phyloP scores from a whole-genome alignment of 306 rosid genomes.

The Fragaria iinumae region DNA sequence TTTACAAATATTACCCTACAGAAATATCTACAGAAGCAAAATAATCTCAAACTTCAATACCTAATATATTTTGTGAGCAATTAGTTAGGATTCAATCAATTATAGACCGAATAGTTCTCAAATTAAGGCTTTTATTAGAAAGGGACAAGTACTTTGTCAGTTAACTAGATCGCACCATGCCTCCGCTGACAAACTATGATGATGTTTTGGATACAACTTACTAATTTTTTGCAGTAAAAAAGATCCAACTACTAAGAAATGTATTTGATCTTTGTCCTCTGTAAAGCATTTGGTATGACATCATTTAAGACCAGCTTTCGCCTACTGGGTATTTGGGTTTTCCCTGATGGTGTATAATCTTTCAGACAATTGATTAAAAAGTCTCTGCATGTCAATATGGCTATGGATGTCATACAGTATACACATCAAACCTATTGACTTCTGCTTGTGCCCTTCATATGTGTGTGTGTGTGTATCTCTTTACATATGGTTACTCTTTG shows the following conservation, averaged over 20 bases:
- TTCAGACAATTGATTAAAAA: neutral
- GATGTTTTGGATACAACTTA: neutral
- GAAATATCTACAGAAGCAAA: constrained; percentile 12
- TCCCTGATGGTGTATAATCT: neutral
- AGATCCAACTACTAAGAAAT: neutral
- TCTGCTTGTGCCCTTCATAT: neutral
- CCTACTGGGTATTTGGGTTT: neutral
- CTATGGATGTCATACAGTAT: neutral
- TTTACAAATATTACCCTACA: neutral
- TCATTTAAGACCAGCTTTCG: neutral
- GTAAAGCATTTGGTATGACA: neutral
- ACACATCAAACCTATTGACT: neutral
- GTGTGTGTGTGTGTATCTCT: neutral
- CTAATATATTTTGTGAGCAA: neutral
- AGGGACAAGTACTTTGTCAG: neutral
- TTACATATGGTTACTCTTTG: neutral
- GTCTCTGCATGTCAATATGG: neutral
- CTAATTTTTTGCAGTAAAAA: neutral
- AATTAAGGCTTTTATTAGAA: neutral
- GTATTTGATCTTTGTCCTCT: neutral
- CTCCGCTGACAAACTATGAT: neutral
- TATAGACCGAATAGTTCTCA: neutral
- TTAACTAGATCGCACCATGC: neutral
- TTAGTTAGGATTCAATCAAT: neutral
- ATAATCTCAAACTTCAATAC: neutral